These are phyloP conservation scores for Trametes villosa DNA, from an alignment of 768 basidiomycete genomes.

Conservation along the genomic window DNA sequence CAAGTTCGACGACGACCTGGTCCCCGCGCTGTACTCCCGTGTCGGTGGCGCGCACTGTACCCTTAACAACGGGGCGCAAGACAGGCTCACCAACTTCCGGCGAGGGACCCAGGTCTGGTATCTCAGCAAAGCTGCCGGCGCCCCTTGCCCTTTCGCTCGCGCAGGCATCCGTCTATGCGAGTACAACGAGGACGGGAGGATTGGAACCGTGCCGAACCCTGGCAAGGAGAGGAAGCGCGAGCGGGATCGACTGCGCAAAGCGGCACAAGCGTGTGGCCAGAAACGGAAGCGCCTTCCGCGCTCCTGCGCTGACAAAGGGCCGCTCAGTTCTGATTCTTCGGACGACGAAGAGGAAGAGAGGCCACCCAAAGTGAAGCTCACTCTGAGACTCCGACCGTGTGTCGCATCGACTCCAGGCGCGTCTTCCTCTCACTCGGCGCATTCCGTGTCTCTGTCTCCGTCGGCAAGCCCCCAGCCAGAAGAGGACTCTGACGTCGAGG, in stretches of 20 bases:
- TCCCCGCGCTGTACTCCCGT: conserved; percentile 70
- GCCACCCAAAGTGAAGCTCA: conserved; percentile 73
- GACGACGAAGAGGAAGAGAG: conserved; percentile 41
- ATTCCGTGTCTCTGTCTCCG: conserved; percentile 24
- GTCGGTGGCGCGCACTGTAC: conserved; percentile 64
- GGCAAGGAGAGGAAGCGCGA: conserved; percentile 38
- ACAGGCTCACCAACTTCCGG: conserved; percentile 70
- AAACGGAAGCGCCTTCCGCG: conserved; percentile 49
- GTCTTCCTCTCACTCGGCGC: conserved; percentile 26
- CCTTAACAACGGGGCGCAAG: conserved; percentile 36
- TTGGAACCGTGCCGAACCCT: conserved; percentile 31
- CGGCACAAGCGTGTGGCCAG: conserved; percentile 47
- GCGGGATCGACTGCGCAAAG: conserved; percentile 33
- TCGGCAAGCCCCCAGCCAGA: conserved; percentile 29
- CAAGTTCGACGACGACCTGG: conserved; percentile 70
- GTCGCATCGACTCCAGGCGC: conserved; percentile 37
- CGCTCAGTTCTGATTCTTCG: conserved; percentile 30
- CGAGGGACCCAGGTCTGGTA: conserved; percentile 85
- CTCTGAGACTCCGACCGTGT: conserved; percentile 62
- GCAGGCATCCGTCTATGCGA: conserved; percentile 76
- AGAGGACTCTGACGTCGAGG: conserved; percentile 32
- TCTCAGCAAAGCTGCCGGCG: conserved; percentile 72
- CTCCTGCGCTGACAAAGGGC: conserved; percentile 34
- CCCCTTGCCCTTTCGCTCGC: conserved; percentile 74
- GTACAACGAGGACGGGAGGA: conserved; percentile 57